Base-by-base conservation (phyloP, 2,329 filamentous ascomycete genomes). In the Aspergillus luchuensis region DNA sequence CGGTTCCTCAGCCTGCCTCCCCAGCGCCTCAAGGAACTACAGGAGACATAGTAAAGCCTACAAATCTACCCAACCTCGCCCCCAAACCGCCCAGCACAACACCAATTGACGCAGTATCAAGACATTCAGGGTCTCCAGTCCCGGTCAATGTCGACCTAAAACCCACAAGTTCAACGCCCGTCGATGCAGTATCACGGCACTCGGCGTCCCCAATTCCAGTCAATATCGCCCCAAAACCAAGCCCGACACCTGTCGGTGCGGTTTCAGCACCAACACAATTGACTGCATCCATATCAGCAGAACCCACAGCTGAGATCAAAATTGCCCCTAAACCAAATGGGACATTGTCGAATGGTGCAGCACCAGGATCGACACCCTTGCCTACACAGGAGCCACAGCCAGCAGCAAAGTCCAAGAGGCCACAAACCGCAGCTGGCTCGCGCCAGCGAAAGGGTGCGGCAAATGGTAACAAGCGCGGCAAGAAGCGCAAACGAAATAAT, bases 401-500 rank as follows among this genome's bases (percentile, higher is more conserved):
- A 30, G 13, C 55, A 23, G 23, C 57, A 19, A 66, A 62, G 19
- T 47, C 54, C 38, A 57, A 57, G 41, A 69, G 63, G 48, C 23
- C 63, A 11, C 33, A 36, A 21, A 19, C 62, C 19, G 21, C 61
- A 30, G 48, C 53, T 19, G 57, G 50, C 39, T 21, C 63, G n/a
- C 65, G 62, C 48, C 65, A 60, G 60, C 66, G 65, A 49, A 68
- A 56, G 61, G 56, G 56, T 50, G 47, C 47, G 17, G 41, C 58
- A 8, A 66, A 61, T 33, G 59, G 64, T 23, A 38, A 47, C 13
- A 71, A 64, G 47, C 64, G 65, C 5, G 48, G 48, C 21, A 70
- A 63, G 30, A 70, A 64, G 52, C 70, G 71, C 58, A 66, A 60
- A 56, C 69, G 69, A 23, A 65, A 61, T 21, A 57, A 66, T 30